Base-by-base conservation (phyloP, 352 stramenopile genomes). In the Pythium volutum region DNA sequence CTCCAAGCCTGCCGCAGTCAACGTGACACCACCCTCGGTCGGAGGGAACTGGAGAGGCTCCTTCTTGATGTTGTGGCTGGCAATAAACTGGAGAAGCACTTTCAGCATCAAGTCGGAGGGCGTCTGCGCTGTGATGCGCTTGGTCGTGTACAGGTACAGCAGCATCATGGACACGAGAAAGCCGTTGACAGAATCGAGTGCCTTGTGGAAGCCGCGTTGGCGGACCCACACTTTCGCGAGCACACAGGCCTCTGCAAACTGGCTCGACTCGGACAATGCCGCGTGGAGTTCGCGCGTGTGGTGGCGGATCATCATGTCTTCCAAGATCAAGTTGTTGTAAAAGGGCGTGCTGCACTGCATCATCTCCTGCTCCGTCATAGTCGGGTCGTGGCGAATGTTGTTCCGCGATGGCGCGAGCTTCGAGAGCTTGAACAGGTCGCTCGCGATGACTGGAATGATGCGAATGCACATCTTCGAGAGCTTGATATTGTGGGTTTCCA, bases 301-400 rank as follows among this genome's bases (percentile, higher is more conserved):
- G 26, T 85, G 71, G 2, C 77, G 77, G 41, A 95, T 66, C 70
- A 85, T 77, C 84, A 96, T 93, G 62, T 97, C 90, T 60, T 97
- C 90, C n/a, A 97, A 62, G 20, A 97, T 89, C 6, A 81, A 73
- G 57, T 91, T 96, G 70, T 97, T 97, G 83, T 97, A 97, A 45
- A 83, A 73, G 20, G 90, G 90, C 10, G 88, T 97, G 49, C 74
- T 74, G 61, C 81, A 85, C 41, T 74, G 63, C 57, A 74, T 77
- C 73, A 87, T 88, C 53, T 89, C 79, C 3, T 84, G 59, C 52
- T 91, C 81, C 0, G 76, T 89, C 74, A 91, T 88, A 50, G 73
- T 76, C 2, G 76, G 70, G 42, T 91, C 81, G 43, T 91, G 84
- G 15, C 88, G 84, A 43, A 96, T 80, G 67, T 97, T 97, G 76